Conservation (phyloP, 768 basidiomycete genomes). For the Candolleomyces eurysporus region DNA sequence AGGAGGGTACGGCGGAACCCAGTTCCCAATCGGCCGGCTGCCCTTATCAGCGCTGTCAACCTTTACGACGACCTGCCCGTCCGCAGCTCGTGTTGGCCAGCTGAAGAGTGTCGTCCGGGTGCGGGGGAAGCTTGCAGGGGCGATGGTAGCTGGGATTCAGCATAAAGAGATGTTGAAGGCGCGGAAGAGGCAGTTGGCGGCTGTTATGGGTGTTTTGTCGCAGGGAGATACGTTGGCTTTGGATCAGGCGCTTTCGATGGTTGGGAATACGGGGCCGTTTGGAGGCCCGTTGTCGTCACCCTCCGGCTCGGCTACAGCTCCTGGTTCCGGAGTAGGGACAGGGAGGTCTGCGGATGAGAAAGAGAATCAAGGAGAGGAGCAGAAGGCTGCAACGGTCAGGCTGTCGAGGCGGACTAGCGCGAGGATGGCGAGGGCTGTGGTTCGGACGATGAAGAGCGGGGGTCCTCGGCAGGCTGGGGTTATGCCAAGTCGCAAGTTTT, state of each 20-base stretch:
- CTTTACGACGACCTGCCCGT: background rate
- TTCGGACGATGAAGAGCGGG: constrained; percentile 33
- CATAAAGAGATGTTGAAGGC: constrained; percentile 72
- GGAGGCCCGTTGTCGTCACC: background rate
- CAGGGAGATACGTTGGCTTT: constrained; percentile 59
- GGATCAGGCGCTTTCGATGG: constrained; percentile 70
- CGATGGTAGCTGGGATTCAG: constrained; percentile 67
- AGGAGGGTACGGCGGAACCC: background rate
- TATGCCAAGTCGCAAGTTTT: constrained; percentile 55
- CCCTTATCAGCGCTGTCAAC: background rate
- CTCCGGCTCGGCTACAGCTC: no score
- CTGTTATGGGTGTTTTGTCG: constrained; percentile 65
- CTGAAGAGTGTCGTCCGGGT: constrained; percentile 18
- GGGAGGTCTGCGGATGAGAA: constrained; percentile 10
- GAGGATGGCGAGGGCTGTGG: constrained; percentile 46
- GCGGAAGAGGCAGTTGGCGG: constrained; percentile 68
- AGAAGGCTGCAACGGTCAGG: constrained; percentile 22
- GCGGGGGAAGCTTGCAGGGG: constrained; percentile 50
- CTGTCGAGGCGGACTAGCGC: constrained; percentile 55
- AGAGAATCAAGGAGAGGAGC: constrained; percentile 9
- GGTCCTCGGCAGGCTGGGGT: constrained; percentile 43
- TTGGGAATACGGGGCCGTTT: constrained; percentile 14
- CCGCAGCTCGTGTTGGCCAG: constrained; percentile 15
- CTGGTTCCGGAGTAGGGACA: constrained; percentile 5
- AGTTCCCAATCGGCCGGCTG: background rate